Evolutionary conservation across 805 yeast species (phyloP).

Genomic region (Yarrowia sp.): DNA sequence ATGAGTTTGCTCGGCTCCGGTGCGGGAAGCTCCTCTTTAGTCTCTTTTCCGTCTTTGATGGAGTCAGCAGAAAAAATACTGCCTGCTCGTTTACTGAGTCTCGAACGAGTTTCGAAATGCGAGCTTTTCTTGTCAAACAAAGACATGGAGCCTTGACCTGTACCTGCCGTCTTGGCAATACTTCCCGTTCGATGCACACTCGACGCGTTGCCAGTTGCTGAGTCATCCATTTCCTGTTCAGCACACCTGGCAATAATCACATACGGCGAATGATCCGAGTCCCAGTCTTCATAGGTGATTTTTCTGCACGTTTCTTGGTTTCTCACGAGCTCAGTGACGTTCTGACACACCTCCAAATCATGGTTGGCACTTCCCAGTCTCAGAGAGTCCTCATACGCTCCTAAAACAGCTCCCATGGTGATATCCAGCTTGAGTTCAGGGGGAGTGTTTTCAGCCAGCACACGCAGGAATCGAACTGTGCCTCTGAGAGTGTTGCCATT

Average conservation of each 20-base stretch:
- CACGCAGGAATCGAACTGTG: slow-evolving; percentile 39
- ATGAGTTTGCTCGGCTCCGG: slow-evolving; percentile 8
- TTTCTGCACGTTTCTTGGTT: slow-evolving; percentile 36
- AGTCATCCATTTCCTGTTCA: neutral
- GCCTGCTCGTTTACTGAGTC: slow-evolving; percentile 13
- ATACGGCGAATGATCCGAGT: slow-evolving; percentile 42
- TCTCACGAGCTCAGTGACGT: slow-evolving; percentile 44
- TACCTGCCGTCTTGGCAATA: neutral
- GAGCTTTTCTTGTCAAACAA: slow-evolving; percentile 7
- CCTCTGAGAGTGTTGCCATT: slow-evolving; percentile 41
- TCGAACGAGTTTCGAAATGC: neutral
- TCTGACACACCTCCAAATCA: slow-evolving; percentile 44
- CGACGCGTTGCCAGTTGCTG: neutral
- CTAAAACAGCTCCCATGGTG: slow-evolving; percentile 40
- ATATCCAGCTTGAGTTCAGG: slow-evolving; percentile 35
- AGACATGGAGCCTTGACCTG: slow-evolving; percentile 3
- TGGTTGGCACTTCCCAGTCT: slow-evolving; percentile 43
- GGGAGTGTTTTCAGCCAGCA: slow-evolving; percentile 36
- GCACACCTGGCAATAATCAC: slow-evolving; percentile 35
- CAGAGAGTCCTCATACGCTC: slow-evolving; percentile 40
- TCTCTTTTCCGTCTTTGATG: neutral
- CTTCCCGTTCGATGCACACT: neutral
- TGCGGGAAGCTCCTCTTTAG: neutral
- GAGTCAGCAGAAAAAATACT: slow-evolving; percentile 13
- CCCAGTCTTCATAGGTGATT: slow-evolving; percentile 39